Base-by-base conservation (phyloP, 495 filamentous ascomycete genomes). In the Penicillium canescens region DNA sequence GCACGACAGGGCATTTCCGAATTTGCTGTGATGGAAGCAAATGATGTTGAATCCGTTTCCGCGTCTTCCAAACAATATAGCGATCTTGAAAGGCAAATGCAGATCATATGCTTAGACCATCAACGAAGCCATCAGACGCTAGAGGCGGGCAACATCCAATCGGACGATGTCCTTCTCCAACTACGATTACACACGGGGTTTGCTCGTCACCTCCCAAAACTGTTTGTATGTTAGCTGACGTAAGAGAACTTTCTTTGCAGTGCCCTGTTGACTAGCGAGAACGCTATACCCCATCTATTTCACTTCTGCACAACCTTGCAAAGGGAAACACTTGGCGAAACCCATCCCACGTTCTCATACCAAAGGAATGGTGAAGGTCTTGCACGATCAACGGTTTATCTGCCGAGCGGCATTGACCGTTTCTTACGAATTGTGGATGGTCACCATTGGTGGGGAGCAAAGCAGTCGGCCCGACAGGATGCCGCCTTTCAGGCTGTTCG, bases 401-500 rank as follows among this genome's bases (percentile, higher is more conserved):
- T 95, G n/a, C 90, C 90, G 0, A 77, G 79, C 33, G 85, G 78
- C 10, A 73, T 94, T 7, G 74, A 83, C 44, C 66, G 75, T 4
- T 60, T 79, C n/a, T 62, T 87, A 16, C 82, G 90, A 18, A 62
- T 59, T 14, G 70, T 77, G n/a, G 54, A 66, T 33, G 79, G 86
- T 51, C 57, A 56, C 4, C 59, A 59, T 16, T 16, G 54, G 10
- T 93, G 89, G 88, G 61, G 51, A 13, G 84, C 84, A 3, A 87
- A 94, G 66, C 82, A 76, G 42, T 81, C 74, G 46, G 90, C 91
- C 6, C 82, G 76, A 60, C 86, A 83, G 56, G 90, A 94, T 68
- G 91, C 88, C 13, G 87, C 89, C 1, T 92, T 91, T 51, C 78
- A 90, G 65, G 89, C 90, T 23, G 91, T 89, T 58, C 56, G 73